Evolutionary conservation across 2,329 filamentous ascomycete genomes (phyloP), one percentile per base, ranked within the genome.

Genomic region (Colletotrichum paranaense): DNA sequence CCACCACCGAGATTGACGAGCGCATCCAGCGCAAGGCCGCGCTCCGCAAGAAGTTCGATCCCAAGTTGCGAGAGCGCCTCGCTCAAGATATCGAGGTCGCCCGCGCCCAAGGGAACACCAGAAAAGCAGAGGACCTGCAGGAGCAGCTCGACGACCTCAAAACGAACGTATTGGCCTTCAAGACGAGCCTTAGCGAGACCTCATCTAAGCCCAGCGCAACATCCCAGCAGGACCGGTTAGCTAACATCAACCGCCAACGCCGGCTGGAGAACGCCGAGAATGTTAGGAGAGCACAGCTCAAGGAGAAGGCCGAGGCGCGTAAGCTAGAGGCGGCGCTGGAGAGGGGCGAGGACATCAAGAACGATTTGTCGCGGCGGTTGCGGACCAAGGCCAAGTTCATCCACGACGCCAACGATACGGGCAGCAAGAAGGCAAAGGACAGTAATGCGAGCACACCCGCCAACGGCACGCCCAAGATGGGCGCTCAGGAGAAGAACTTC

Each of bases 231-330:
- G 94, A 97, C 76, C 92, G 94, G 32, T 88, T 98, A 28, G 94
- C 94, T 0, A 90, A 93, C 78, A 88, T 98, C 76, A 99, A 99
- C 83, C 88, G 90, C 32, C 91, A 93, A 79, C 98, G 98, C 82
- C 92, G 96, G 74, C 91, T 92, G 72, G 89, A 92, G 77, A 98
- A 98, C 79, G 89, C 90, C n/a, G 94, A 98, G 80, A 92, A 94
- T 60, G 93, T 98, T n/a, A 94, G 96, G 73, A 94, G 94, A 81
- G 96, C 95, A 0, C 94, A 98, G 80, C 87, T 98, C 68, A 92
- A 93, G 77, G 97, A 99, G 84, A 90, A 92, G 77, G 89, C 89
- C 62, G 88, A 88, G 76, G 86, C 86, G 77, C 90, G 89, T 75
- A 89, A 89, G 81, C 88, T 87, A 57, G 91, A 91, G 76, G 88